Evolutionary conservation across 495 filamentous ascomycete genomes (phyloP).

Genomic region (Podospora comata): DNA sequence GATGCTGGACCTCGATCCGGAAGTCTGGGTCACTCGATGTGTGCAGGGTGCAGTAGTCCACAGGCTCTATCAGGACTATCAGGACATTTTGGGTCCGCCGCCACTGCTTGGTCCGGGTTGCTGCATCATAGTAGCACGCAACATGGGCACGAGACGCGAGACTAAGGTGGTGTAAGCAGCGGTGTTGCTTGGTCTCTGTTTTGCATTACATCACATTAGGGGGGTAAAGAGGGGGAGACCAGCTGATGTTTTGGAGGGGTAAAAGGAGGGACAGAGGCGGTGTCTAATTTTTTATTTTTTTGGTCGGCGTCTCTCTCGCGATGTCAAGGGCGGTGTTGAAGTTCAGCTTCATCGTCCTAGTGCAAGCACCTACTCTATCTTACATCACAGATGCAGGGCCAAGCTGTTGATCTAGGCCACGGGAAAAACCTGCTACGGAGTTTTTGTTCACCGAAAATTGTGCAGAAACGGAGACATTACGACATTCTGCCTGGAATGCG

Average conservation of each 20-base stretch:
- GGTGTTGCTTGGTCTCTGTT: slow-evolving; percentile 3
- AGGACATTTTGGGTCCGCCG: neutral
- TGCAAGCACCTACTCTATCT: neutral
- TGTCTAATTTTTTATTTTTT: neutral
- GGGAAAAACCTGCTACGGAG: neutral
- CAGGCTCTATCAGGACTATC: slow-evolving; percentile 4
- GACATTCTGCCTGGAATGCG: neutral
- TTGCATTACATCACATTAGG: neutral
- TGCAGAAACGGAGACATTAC: neutral
- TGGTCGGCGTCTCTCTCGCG: slow-evolving; percentile 2
- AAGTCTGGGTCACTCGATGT: slow-evolving; percentile 17
- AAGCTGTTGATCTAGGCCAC: neutral
- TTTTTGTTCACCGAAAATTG: neutral
- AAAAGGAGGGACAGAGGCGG: neutral
- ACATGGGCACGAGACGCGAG: neutral
- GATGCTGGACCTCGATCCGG: slow-evolving; percentile 15
- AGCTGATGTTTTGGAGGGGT: neutral
- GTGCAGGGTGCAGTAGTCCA: slow-evolving; percentile 10
- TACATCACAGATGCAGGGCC: neutral
- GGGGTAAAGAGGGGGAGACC: neutral
- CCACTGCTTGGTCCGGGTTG: slow-evolving; percentile 8
- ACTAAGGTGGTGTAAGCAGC: neutral
- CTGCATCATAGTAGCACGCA: slow-evolving; percentile 13
- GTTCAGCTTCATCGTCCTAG: neutral
- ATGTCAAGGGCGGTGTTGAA: slow-evolving; percentile 14